phyloP scores from a whole-genome alignment of 2,329 filamentous ascomycete genomes.

The Falciphora oryzae region DNA sequence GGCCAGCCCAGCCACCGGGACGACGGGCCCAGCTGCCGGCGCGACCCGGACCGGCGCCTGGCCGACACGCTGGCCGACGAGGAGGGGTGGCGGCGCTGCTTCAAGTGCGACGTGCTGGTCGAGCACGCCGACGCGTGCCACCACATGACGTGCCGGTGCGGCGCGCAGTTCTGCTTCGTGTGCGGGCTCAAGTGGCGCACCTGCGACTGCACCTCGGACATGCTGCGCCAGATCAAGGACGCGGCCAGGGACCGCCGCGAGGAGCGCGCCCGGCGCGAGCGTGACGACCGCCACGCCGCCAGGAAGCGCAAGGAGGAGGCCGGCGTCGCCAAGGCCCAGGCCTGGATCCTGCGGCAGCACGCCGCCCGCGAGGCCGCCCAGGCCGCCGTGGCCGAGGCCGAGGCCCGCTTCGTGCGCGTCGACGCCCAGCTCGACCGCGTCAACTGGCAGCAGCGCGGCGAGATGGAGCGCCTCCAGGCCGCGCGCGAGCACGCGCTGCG shows the following conservation, averaged over 20 bases:
- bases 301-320: slow-evolving; percentile 26
- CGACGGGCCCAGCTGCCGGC: slow-evolving; percentile 34
- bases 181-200: slow-evolving; percentile 69
- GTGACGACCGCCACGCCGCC: slow-evolving; percentile 8
- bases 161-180: slow-evolving; percentile 78
- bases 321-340: slow-evolving; percentile 35
- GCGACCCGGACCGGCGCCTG: slow-evolving; percentile 40
- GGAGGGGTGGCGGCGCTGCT: slow-evolving; percentile 70
- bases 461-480: slow-evolving; percentile 19
- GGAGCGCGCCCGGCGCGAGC: slow-evolving; percentile 20
- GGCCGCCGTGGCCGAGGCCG: slow-evolving; percentile 16
- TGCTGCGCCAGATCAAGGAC: slow-evolving; percentile 36
- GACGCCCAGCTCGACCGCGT: slow-evolving; percentile 30
- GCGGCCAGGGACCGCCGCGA: slow-evolving; percentile 28
- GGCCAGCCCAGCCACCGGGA: slow-evolving; percentile 36
- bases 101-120: slow-evolving; percentile 62
- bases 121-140: slow-evolving; percentile 76
- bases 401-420: slow-evolving; percentile 5
- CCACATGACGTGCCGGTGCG: slow-evolving; percentile 82
- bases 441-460: slow-evolving; percentile 25
- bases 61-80: slow-evolving; percentile 58
- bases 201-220: slow-evolving; percentile 54
- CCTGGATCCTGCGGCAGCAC: slow-evolving; percentile 23
- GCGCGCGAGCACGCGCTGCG: slow-evolving; percentile 24
- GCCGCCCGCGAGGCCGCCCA: slow-evolving; percentile 28